These are phyloP conservation scores for Russula abietina DNA, from an alignment of 768 basidiomycete genomes.

Conservation along the genomic window DNA sequence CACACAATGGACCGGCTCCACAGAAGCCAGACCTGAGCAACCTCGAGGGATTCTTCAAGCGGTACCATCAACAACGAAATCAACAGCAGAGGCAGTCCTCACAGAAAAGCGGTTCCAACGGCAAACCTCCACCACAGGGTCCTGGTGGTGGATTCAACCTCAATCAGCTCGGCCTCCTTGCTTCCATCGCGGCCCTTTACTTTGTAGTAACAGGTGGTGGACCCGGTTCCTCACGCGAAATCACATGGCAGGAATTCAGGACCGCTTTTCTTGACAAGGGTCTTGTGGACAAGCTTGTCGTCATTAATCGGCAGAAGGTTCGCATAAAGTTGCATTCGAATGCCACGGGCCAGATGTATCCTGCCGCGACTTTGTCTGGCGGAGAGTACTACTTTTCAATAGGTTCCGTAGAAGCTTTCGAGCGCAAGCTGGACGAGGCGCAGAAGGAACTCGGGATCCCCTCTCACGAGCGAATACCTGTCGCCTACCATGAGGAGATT, in stretches of 20 bases:
- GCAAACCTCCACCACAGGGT: slow-evolving; percentile 42
- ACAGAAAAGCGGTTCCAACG: slow-evolving; percentile 31
- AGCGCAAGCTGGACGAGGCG: slow-evolving; percentile 89
- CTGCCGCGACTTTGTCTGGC: slow-evolving; percentile 43
- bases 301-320: slow-evolving; percentile 85
- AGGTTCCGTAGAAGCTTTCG: slow-evolving; percentile 94
- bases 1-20: slow-evolving; percentile 15
- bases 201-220: slow-evolving; percentile 51
- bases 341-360: slow-evolving; percentile 74
- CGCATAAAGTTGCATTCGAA: slow-evolving; percentile 91
- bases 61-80: slow-evolving; percentile 24
- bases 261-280: slow-evolving; percentile 96
- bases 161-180: slow-evolving; percentile 54
- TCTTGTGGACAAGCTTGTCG: slow-evolving; percentile 87
- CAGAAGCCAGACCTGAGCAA: slow-evolving; percentile 27
- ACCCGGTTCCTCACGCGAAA: slow-evolving; percentile 65
- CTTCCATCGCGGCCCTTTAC: slow-evolving; percentile 55
- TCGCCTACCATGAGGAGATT: slow-evolving; percentile 94
- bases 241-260: slow-evolving; percentile 99
- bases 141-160: slow-evolving; percentile 49
- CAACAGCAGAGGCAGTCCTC: slow-evolving; percentile 27
- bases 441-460: slow-evolving; percentile 91
- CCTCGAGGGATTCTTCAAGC: slow-evolving; percentile 27
- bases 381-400: slow-evolving; percentile 92
- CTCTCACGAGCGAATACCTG: slow-evolving; percentile 87